Conservation (phyloP, 148 eudicot species). For the Diospyros lotus region DNA sequence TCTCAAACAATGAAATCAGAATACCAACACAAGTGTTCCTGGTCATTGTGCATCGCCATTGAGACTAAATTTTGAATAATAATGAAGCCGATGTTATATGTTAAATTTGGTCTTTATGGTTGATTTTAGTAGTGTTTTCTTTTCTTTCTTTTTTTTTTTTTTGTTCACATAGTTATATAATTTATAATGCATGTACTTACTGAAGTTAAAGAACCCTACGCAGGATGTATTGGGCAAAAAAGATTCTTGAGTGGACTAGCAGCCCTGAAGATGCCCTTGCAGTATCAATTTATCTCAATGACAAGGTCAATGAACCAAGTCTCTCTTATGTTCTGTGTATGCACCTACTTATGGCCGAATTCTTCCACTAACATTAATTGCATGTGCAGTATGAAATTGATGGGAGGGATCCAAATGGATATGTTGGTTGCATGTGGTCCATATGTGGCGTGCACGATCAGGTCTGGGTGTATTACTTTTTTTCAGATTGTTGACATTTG, state of each 20-base stretch:
- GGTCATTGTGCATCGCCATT: not conserved
- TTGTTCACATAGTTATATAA: not conserved
- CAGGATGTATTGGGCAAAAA: constrained; percentile 99
- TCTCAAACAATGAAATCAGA: not conserved
- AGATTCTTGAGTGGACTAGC: constrained; percentile 97
- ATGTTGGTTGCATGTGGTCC: constrained; percentile 99
- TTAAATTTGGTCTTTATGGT: not conserved
- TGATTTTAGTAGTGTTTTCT: not conserved
- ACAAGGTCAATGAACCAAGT: constrained; percentile 49
- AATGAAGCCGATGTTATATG: not conserved
- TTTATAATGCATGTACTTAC: not conserved
- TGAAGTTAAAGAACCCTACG: not conserved
- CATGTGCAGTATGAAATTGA: constrained; percentile 75
- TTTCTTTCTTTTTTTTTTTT: not conserved
- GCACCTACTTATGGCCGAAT: not conserved
- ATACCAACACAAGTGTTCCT: not conserved
- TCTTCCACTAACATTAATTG: not conserved
- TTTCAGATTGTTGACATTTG: not conserved
- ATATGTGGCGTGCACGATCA: constrained; percentile 97
- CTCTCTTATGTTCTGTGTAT: not conserved
- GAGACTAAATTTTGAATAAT: not conserved
- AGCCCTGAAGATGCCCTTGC: constrained; percentile 94
- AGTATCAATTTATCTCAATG: constrained; percentile 73
- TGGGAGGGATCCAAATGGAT: constrained; percentile 98
- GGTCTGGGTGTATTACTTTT: constrained; percentile 33